Conservation (phyloP, 2,329 filamentous ascomycete genomes). For the Dothiorella sarmentorum region DNA sequence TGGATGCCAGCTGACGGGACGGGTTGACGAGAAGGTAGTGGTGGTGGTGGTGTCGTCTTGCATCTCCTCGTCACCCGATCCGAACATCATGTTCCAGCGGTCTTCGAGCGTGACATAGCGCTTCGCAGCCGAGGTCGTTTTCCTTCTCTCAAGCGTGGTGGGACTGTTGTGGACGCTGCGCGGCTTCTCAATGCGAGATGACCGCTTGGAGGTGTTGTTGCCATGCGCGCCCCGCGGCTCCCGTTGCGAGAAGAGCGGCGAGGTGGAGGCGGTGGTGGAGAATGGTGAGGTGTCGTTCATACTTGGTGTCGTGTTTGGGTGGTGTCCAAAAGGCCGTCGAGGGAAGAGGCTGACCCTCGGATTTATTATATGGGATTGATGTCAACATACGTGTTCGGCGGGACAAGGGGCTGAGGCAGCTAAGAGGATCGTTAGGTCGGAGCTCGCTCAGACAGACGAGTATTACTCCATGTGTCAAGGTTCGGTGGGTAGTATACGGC, state of each 20-base stretch:
- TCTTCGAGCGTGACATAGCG: constrained; percentile 39
- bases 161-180: constrained; percentile 40
- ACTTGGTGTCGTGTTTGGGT: constrained; percentile 18
- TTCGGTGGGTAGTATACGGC: constrained; percentile 19
- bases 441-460: constrained; percentile 17
- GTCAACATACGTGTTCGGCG: constrained; percentile 16
- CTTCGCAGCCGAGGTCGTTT: constrained; percentile 36
- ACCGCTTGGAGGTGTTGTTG: constrained; percentile 21
- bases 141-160: constrained; percentile 34
- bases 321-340: constrained; percentile 5
- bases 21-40: constrained; percentile 24
- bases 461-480: constrained; percentile 19
- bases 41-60: not conserved
- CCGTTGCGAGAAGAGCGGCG: constrained; percentile 24
- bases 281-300: constrained; percentile 28
- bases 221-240: constrained; percentile 32
- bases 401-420: constrained; percentile 18
- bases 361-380: constrained; percentile 17
- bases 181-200: constrained; percentile 39
- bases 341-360: constrained; percentile 1
- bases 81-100: constrained; percentile 42
- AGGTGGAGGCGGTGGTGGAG: constrained; percentile 4
- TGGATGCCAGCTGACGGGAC: constrained; percentile 76
- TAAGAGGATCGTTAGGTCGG: constrained; percentile 18
- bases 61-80: constrained; percentile 22